Conservation (phyloP, 108 stramenopile genomes). For the Discostella stelligeroides region DNA sequence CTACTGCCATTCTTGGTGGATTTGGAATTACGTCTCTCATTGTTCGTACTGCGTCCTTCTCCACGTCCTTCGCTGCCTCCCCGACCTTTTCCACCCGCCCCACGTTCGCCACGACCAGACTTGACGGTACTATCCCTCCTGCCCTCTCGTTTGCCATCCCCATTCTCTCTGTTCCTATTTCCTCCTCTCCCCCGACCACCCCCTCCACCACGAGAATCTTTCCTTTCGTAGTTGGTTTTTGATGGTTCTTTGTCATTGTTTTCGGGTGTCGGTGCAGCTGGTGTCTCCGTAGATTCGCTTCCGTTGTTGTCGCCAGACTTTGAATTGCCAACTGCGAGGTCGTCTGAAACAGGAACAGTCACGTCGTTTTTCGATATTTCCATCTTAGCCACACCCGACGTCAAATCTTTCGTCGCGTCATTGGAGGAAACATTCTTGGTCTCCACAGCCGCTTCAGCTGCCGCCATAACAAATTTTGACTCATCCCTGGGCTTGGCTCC, state of each 20-base stretch:
- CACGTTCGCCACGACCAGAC: conserved; percentile 19
- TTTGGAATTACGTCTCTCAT: conserved; percentile 19
- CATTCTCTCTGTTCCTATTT: conserved; percentile 6
- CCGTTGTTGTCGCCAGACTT: neutral
- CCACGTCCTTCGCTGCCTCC: conserved; percentile 22
- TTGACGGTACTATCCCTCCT: conserved; percentile 30
- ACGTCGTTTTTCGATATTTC: neutral
- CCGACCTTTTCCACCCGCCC: conserved; percentile 17
- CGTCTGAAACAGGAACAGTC: neutral
- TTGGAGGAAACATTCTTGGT: conserved; percentile 4
- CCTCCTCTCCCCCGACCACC: conserved; percentile 28
- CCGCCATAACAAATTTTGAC: conserved; percentile 28
- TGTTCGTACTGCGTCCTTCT: conserved; percentile 3
- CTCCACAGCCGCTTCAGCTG: conserved; percentile 1
- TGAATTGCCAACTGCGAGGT: neutral
- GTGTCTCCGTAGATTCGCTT: neutral
- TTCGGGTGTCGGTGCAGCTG: neutral
- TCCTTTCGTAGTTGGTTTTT: conserved; percentile 8
- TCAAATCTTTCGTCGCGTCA: conserved; percentile 19
- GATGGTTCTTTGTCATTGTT: conserved; percentile 2
- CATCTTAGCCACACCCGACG: neutral
- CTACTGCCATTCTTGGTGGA: conserved; percentile 16
- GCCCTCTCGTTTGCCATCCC: conserved; percentile 1
- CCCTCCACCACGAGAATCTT: conserved; percentile 1
- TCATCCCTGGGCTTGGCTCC: conserved; percentile 75